Evolutionary conservation across 495 filamentous ascomycete genomes (phyloP), one percentile per base, ranked within the genome.

Genomic region (Penicillium pancosmium): DNA sequence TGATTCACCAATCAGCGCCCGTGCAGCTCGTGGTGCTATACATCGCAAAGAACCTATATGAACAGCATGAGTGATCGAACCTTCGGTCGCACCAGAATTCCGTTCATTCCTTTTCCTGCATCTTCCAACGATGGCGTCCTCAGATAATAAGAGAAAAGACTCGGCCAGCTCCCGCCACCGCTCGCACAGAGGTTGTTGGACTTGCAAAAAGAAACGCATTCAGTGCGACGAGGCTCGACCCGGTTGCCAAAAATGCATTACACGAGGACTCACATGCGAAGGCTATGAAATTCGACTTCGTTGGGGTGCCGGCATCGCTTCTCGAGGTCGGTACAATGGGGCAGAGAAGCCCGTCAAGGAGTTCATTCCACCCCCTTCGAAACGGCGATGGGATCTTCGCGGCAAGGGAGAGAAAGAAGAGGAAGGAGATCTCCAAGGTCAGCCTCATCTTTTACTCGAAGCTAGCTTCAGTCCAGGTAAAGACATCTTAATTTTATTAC

Each of bases 151-250:
- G 21, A 55, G 50, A 12, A 65, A 67, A 51, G 52, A 63, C 21
- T 12, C 62, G 11, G 15, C 46, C 16, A 34, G 35, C 19, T 12
- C 52, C 38, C 63, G 58, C 36, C 67, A 67, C 25, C 64, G 69
- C 19, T 70, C 67, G 9, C 66, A 64, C 56, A 68, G 63, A 40
- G 69, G 69, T 35, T 72, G 69, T 36, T 72, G 69, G 69, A 72
- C 67, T 3, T 72, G 69, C 55, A 72, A 72, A 48, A 63, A 57
- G 16, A 68, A 59, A 47, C 61, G 65, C 7, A 56, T 69, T 16
- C 67, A 72, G 50, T 72, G 69, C 36, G 69, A 72, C n/a, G 65
- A 68, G 50, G 27, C 49, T 1, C 65, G 63, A 15, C 69, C 69
- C 0, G 56, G 53, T 13, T 72, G 69, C 48, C 41, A 55, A 47